These are phyloP conservation scores for Nothophoma quercina DNA, from an alignment of 2,329 filamentous ascomycete species.

Conservation along the genomic window DNA sequence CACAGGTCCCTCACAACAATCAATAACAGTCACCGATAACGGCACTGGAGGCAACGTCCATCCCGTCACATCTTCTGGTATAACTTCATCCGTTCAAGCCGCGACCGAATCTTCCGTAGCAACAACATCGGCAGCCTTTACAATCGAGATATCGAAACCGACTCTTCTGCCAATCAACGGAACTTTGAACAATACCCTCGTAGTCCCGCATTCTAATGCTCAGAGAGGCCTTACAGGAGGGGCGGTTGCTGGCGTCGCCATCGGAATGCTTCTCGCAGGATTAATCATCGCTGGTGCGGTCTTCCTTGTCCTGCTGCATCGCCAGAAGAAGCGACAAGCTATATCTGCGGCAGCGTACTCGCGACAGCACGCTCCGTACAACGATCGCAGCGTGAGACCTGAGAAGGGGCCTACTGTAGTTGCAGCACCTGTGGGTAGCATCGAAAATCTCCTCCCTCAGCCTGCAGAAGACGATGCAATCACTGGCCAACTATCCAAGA, in stretches of 20 bases:
- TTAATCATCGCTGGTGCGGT: slow-evolving; percentile 17
- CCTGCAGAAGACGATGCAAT: slow-evolving; percentile 33
- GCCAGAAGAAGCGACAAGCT: slow-evolving; percentile 12
- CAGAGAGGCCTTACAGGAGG: slow-evolving; percentile 17
- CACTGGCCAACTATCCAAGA: slow-evolving; percentile 26
- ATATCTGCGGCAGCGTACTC: background rate
- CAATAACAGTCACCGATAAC: too few species aligned
- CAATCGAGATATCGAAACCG: too few species aligned
- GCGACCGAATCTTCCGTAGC: too few species aligned
- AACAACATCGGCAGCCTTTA: too few species aligned
- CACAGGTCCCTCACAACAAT: too few species aligned
- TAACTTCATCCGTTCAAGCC: too few species aligned
- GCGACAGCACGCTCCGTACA: background rate
- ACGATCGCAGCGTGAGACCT: background rate
- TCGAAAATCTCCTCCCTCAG: slow-evolving; percentile 31
- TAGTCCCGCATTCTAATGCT: too few species aligned
- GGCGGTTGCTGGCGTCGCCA: slow-evolving; percentile 28
- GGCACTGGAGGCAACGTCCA: too few species aligned
- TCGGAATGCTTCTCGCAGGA: slow-evolving; percentile 29
- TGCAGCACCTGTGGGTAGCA: background rate
- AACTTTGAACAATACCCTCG: too few species aligned
- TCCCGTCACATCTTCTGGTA: too few species aligned
- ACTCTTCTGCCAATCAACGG: too few species aligned
- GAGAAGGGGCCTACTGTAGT: slow-evolving; percentile 5
- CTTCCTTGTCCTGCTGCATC: slow-evolving; percentile 24